Percentiles rank a stretch among this genome's conserved stretches.
These are phyloP conservation scores for Saksenaea oblongispora DNA, from an alignment of 371 early-diverging fungal genomes.

Conservation along the genomic window DNA sequence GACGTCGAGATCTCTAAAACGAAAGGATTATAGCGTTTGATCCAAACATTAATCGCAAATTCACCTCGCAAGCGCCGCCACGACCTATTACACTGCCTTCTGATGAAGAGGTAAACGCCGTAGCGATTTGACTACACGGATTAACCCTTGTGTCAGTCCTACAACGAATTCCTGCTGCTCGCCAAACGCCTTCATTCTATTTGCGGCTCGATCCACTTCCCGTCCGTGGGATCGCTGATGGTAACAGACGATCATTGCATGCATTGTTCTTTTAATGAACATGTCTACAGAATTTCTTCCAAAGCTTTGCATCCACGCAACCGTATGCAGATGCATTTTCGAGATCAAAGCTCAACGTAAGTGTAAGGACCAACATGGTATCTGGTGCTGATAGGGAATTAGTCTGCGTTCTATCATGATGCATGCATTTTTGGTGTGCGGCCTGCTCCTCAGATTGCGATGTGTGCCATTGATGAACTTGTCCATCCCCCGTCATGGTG, in stretches of 20 bases:
- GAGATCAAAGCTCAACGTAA: constrained; percentile 52
- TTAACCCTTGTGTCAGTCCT: constrained; percentile 15
- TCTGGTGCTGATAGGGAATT: not conserved
- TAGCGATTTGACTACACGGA: not conserved
- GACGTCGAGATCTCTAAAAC: not conserved
- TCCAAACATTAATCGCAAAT: constrained; percentile 65
- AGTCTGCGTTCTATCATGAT: constrained; percentile 37
- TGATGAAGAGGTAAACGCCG: constrained; percentile 35
- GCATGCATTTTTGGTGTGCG: constrained; percentile 35
- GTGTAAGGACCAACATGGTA: not conserved
- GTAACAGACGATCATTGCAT: constrained; percentile 21
- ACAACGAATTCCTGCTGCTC: constrained; percentile 17
- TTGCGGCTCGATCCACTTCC: constrained; percentile 32
- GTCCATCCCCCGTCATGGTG: constrained; percentile 35
- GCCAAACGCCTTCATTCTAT: constrained; percentile 28
- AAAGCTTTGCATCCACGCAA: constrained; percentile 40
- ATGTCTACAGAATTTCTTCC: constrained; percentile 39
- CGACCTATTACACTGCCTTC: constrained; percentile 62
- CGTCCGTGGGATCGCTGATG: constrained; percentile 41
- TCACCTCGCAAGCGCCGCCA: constrained; percentile 71
- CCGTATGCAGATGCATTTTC: constrained; percentile 61
- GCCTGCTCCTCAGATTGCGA: constrained; percentile 19
- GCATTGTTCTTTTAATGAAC: not conserved
- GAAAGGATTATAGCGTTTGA: constrained; percentile 56
- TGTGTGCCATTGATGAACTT: constrained; percentile 29